Percentiles rank a stretch among this genome's conserved stretches.
These are phyloP conservation scores for Neurospora tetrasperma DNA, from an alignment of 495 filamentous ascomycete genomes.

Conservation along the genomic window DNA sequence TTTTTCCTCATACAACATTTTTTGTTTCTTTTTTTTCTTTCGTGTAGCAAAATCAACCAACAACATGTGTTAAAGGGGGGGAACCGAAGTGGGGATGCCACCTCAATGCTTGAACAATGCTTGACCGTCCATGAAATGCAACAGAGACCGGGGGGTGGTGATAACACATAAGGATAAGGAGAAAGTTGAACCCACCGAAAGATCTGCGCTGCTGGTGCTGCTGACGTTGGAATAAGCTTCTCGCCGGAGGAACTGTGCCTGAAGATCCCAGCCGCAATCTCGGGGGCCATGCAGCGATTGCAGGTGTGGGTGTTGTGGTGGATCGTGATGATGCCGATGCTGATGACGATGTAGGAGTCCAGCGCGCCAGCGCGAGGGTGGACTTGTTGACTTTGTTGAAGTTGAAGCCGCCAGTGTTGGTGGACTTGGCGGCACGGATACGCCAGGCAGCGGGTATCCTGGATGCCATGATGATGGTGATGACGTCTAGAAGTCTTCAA, in stretches of 20 bases:
- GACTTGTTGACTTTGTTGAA: not conserved
- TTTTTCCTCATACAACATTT: not conserved
- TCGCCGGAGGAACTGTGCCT: not conserved
- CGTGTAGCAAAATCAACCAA: not conserved
- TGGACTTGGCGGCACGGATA: not conserved
- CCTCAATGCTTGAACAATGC: not conserved
- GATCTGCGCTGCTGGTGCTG: not conserved
- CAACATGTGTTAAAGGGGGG: not conserved
- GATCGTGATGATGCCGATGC: not conserved
- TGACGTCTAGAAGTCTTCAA: not conserved
- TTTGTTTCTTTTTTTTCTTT: not conserved
- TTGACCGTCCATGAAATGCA: not conserved
- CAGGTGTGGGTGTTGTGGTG: not conserved
- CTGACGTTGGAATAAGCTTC: not conserved
- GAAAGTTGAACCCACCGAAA: not conserved
- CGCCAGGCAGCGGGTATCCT: not conserved
- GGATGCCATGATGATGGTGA: not conserved
- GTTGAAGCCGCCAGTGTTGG: not conserved
- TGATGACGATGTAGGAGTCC: not conserved
- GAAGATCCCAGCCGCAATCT: not conserved
- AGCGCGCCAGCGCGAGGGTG: not conserved
- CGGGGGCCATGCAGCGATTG: not conserved
- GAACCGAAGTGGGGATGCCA: not conserved
- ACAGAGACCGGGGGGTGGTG: not conserved
- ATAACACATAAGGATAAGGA: not conserved